Conservation (phyloP, 371 early-diverging fungal genomes). For the Actinomortierella ambigua region DNA sequence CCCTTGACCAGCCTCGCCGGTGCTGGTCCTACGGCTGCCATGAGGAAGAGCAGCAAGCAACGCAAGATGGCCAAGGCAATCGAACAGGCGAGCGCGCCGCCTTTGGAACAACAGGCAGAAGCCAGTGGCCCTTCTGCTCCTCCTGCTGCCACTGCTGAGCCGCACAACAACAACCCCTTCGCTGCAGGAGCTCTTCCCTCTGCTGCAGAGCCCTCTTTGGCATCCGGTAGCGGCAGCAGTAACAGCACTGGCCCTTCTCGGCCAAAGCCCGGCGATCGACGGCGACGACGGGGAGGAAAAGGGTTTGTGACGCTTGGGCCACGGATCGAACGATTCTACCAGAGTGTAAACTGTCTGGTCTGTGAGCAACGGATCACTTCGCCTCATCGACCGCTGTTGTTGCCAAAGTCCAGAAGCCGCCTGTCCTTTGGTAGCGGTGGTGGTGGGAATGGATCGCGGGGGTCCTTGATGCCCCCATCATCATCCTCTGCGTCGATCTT, state of each 20-base stretch:
- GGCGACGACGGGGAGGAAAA: conserved; percentile 29
- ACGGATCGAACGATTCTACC: conserved; percentile 40
- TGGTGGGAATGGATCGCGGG: no score
- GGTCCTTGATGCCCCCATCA: no score
- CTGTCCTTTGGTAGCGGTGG: no score
- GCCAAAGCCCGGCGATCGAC: conserved; percentile 19
- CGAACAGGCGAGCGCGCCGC: conserved; percentile 1
- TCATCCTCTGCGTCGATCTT: no score
- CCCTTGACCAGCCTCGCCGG: conserved; percentile 20
- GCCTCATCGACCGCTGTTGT: no score
- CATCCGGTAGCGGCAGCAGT: neutral
- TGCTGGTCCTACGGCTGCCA: neutral
- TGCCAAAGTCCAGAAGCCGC: no score
- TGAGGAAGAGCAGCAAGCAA: neutral
- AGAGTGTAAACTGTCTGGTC: conserved; percentile 29
- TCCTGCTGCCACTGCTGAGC: neutral
- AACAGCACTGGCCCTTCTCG: neutral
- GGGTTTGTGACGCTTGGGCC: conserved; percentile 32
- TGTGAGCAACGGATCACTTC: conserved; percentile 11
- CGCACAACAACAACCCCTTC: no score
- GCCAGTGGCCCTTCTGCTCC: neutral
- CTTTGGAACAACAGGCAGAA: no score
- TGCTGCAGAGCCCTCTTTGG: no score
- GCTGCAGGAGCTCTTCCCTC: no score
- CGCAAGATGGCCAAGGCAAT: neutral